These are phyloP conservation scores for Phyllosticta ampelicida DNA, from an alignment of 2,329 filamentous ascomycete genomes.

Conservation along the genomic window DNA sequence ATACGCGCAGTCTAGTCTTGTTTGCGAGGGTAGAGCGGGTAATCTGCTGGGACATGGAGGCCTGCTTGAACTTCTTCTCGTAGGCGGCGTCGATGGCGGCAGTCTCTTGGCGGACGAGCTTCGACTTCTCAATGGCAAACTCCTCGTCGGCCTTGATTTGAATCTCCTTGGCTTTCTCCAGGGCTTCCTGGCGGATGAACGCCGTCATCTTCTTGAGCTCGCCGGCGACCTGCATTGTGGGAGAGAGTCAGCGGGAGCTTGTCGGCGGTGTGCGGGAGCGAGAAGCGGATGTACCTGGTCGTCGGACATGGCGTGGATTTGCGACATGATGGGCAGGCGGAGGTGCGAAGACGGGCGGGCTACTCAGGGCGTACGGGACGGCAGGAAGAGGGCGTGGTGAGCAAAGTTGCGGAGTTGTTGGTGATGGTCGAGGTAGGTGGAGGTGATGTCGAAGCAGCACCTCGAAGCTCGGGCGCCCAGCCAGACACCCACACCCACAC, in stretches of 20 bases:
- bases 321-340: slow-evolving; percentile 63
- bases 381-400: slow-evolving; percentile 5
- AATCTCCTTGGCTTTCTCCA: slow-evolving; percentile 95
- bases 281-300: slow-evolving; percentile 60
- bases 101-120: slow-evolving; percentile 93
- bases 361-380: not conserved
- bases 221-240: slow-evolving; percentile 63
- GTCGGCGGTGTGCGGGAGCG: slow-evolving; percentile 13
- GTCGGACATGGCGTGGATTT: slow-evolving; percentile 90
- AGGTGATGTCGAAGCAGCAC: not conserved
- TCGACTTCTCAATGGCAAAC: slow-evolving; percentile 97
- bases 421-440: slow-evolving; percentile 2
- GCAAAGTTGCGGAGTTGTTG: slow-evolving; percentile 7
- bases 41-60: slow-evolving; percentile 97
- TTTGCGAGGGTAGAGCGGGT: slow-evolving; percentile 92
- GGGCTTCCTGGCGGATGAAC: slow-evolving; percentile 98
- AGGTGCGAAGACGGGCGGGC: not conserved
- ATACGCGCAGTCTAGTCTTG: slow-evolving; percentile 84
- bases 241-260: slow-evolving; percentile 17
- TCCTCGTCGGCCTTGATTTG: slow-evolving; percentile 98
- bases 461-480: not conserved
- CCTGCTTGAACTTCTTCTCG: slow-evolving; percentile 99
- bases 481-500: not conserved
- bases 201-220: slow-evolving; percentile 99
- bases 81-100: slow-evolving; percentile 84